These are phyloP conservation scores for Mycosarcoma maydis DNA, from an alignment of 1,284 basidiomycete species.

Conservation along the genomic window DNA sequence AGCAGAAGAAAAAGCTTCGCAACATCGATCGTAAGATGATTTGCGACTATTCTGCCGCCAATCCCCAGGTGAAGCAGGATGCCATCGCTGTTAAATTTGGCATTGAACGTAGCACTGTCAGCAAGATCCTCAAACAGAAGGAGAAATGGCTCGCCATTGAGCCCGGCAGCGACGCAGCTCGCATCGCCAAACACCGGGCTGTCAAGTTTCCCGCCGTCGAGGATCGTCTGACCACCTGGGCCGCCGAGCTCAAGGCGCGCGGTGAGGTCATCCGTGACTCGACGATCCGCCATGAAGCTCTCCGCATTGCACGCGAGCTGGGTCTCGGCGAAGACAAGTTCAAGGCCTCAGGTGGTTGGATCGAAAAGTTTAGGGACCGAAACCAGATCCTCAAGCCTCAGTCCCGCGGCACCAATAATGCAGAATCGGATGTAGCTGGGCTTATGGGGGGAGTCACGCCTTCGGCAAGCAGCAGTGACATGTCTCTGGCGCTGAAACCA, in stretches of 20 bases:
- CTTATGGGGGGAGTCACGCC: slow-evolving; percentile 1
- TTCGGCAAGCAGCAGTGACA: neutral
- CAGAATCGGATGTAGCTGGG: neutral
- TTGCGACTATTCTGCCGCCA: slow-evolving; percentile 37
- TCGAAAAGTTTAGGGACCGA: slow-evolving; percentile 88
- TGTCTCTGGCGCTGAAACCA: slow-evolving; percentile 1
- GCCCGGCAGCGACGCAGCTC: slow-evolving; percentile 37
- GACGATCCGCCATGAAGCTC: slow-evolving; percentile 77
- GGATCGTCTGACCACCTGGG: slow-evolving; percentile 73
- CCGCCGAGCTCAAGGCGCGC: slow-evolving; percentile 71
- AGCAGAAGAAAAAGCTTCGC: slow-evolving; percentile 48
- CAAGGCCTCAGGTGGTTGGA: slow-evolving; percentile 88
- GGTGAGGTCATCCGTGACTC: slow-evolving; percentile 76
- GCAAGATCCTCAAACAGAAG: slow-evolving; percentile 87
- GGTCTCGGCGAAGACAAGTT: slow-evolving; percentile 77
- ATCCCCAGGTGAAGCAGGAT: slow-evolving; percentile 42
- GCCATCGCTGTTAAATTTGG: slow-evolving; percentile 71
- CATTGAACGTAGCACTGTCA: slow-evolving; percentile 90
- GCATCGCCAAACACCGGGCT: slow-evolving; percentile 52
- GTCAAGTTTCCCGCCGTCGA: slow-evolving; percentile 78
- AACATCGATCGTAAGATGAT: slow-evolving; percentile 50
- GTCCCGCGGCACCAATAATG: neutral
- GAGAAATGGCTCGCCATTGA: slow-evolving; percentile 79
- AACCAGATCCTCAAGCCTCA: slow-evolving; percentile 73
- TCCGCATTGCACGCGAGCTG: slow-evolving; percentile 74